Evolutionary conservation across 768 basidiomycete genomes (phyloP).

Genomic region (Termitomyces titanicus): DNA sequence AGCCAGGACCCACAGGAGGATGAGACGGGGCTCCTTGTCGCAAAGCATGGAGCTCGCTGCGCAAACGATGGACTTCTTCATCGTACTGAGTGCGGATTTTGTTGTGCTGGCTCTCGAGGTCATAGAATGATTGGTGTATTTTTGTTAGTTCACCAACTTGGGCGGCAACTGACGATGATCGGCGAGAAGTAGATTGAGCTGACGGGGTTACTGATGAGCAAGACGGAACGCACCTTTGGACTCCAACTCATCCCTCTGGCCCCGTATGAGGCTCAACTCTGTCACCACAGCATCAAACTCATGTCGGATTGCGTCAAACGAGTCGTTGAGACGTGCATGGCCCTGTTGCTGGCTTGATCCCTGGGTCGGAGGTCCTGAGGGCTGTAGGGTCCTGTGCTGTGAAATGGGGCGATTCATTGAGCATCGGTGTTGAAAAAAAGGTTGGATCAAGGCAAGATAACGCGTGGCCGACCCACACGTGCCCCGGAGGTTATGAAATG

Average conservation of each 20-base stretch:
- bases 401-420: conserved; percentile 18
- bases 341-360: conserved; percentile 34
- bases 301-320: conserved; percentile 75
- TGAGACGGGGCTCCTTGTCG: conserved; percentile 22
- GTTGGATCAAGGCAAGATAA: conserved; percentile 9
- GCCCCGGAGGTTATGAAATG: conserved; percentile 15
- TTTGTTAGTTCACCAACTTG: conserved; percentile 13
- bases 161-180: conserved; percentile 5
- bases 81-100: conserved; percentile 17
- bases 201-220: not conserved
- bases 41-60: conserved; percentile 9
- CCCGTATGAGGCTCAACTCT: conserved; percentile 65
- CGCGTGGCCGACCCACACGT: conserved; percentile 18
- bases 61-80: conserved; percentile 13
- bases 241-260: conserved; percentile 88
- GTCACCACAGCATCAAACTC: conserved; percentile 78
- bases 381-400: conserved; percentile 57
- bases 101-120: conserved; percentile 15
- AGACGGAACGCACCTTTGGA: conserved; percentile 66
- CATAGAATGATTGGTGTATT: conserved; percentile 16
- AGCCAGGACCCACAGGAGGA: conserved; percentile 14
- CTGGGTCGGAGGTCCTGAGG: conserved; percentile 42
- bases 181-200: not conserved
- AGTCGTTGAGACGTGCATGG: conserved; percentile 61
- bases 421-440: conserved; percentile 10